phyloP scores from a whole-genome alignment of 345 rosid genomes.

The Ricinus communis region DNA sequence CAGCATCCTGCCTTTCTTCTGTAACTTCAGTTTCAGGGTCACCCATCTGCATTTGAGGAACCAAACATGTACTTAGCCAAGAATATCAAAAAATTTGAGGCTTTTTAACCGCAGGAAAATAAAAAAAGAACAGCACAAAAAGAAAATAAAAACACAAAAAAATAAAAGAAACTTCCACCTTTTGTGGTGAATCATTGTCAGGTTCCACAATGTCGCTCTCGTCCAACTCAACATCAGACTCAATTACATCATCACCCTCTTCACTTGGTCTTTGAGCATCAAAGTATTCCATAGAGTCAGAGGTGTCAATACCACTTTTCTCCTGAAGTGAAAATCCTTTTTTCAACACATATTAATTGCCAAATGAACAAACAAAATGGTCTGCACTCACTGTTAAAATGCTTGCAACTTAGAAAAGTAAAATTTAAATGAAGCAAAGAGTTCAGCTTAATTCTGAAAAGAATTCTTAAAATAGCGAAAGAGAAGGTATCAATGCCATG shows the following conservation, averaged over 20 bases:
- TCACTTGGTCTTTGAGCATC: constrained; percentile 35
- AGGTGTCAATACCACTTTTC: constrained; percentile 44
- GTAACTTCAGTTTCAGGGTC: constrained; percentile 58
- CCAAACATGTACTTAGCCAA: constrained; percentile 10
- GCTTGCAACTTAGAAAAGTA: background rate
- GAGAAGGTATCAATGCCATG: too few species aligned
- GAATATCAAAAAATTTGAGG: background rate
- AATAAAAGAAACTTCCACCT: constrained; percentile 33
- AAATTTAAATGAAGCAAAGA: too few species aligned
- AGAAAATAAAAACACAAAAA: background rate
- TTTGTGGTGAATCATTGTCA: constrained; percentile 70
- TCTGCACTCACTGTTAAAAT: background rate
- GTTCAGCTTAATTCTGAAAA: background rate
- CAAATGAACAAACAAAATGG: constrained; percentile 1
- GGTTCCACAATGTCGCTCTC: constrained; percentile 62
- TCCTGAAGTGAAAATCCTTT: constrained; percentile 31
- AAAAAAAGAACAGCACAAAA: too few species aligned
- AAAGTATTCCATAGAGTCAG: constrained; percentile 31
- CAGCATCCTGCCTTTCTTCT: constrained; percentile 70
- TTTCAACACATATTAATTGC: background rate
- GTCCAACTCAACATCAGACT: constrained; percentile 84
- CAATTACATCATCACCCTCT: constrained; percentile 47
- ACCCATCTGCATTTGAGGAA: constrained; percentile 62
- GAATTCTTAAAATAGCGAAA: background rate
- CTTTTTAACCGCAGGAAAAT: constrained; percentile 14